Conservation (phyloP, 2,329 filamentous ascomycete genomes). For the Nectriaceae sp. region DNA sequence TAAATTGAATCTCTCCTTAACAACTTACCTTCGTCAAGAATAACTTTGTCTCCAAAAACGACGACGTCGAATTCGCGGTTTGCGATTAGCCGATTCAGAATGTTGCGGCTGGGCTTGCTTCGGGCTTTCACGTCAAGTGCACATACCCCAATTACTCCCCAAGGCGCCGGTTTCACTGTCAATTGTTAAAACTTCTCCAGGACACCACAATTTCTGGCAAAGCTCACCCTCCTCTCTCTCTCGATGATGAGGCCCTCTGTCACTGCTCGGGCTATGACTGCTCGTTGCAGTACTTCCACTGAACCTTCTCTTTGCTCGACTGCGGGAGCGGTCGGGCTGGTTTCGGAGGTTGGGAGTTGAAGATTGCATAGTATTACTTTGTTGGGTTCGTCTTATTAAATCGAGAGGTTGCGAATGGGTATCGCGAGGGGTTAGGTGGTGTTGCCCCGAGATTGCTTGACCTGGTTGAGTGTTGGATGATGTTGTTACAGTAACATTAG, state of each 20-base stretch:
- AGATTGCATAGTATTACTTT: constrained; percentile 36
- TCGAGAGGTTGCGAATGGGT: constrained; percentile 43
- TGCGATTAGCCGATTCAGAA: constrained; percentile 86
- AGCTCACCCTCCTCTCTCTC: constrained; percentile 58
- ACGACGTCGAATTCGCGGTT: constrained; percentile 95
- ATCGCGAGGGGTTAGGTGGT: constrained; percentile 50
- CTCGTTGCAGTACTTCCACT: constrained; percentile 82
- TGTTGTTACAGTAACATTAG: constrained; percentile 56
- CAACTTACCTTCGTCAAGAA: constrained; percentile 78
- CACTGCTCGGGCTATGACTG: constrained; percentile 77
- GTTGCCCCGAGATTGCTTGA: constrained; percentile 45
- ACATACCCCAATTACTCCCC: constrained; percentile 84
- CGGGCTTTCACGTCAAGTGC: constrained; percentile 93
- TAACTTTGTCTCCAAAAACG: constrained; percentile 98
- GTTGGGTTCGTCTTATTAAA: constrained; percentile 46
- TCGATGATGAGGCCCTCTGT: constrained; percentile 56
- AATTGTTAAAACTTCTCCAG: constrained; percentile 26
- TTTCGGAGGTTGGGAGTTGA: constrained; percentile 39
- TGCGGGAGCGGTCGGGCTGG: constrained; percentile 62
- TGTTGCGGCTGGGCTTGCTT: constrained; percentile 96
- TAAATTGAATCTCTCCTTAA: constrained; percentile 3
- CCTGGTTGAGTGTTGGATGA: constrained; percentile 43
- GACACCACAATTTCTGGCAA: not conserved
- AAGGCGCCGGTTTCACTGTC: constrained; percentile 57
- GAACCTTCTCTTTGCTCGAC: constrained; percentile 71